Base-by-base conservation (phyloP, 257 asterid genomes). In the Cynanchum wilfordii region DNA sequence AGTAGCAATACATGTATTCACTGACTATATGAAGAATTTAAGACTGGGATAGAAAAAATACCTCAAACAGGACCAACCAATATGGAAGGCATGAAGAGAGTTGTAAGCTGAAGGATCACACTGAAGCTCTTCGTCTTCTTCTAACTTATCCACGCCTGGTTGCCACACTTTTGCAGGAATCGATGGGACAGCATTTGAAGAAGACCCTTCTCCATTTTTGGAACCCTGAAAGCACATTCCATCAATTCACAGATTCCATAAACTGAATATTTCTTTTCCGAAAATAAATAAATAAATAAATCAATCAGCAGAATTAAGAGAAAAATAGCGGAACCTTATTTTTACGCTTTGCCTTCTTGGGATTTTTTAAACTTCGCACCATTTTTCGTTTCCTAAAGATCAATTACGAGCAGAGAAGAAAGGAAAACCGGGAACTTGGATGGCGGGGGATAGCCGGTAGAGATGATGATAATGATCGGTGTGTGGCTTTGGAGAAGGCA, bases 1-100 rank as follows among this genome's bases (percentile, higher is more conserved):
- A 69, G 20, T 5, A 50, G 3, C 71, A 45, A 57, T 11, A 55
- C 30, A 56, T 8, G 27, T 55, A 56, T 10, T 22, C 49, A 38
- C 25, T 24, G 20, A 40, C 4, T 15, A 22, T 5, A 49, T 5
- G 7, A n/a, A 42, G 5, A 38, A 13, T 24, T 25, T 27, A 25
- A 25, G 64, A 4, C 1, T 15, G 42, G 50, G 42, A 64, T 3
- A 2, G 30, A 0, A n/a, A 2, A 3, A 19, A n/a, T 52, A 88
- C 97, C 98, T 92, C 81, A 95, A 86, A 74, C 96, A 92, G 45
- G 99, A 96, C 95, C 96, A 95, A 36, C 97, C 96, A 84, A 92
- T 76, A 77, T 88, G 82, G 81, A 89, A 95, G 72, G 87, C 96
- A 62, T 90, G 99, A 49, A 87, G 90, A 76, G 91, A 85, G 73